Percentiles rank a stretch among this genome's conserved stretches.
These are phyloP conservation scores for Suillus lakei DNA, from an alignment of 768 basidiomycete species.

Conservation along the genomic window DNA sequence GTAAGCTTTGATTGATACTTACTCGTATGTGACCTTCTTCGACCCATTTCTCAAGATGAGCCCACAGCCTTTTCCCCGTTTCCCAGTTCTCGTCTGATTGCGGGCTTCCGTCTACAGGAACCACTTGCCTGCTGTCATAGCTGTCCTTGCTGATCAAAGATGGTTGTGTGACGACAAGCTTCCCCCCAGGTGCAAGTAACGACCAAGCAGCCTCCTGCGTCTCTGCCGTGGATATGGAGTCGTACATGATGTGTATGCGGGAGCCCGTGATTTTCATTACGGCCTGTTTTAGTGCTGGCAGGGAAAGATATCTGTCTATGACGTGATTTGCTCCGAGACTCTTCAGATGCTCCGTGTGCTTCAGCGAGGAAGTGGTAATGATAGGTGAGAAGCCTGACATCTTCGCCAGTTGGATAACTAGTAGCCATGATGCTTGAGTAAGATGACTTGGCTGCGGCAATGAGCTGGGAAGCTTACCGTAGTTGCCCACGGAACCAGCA, in stretches of 20 bases:
- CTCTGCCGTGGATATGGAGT: conserved; percentile 41
- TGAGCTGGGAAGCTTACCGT: conserved; percentile 37
- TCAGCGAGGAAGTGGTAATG: conserved; percentile 40
- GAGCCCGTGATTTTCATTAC: conserved; percentile 41
- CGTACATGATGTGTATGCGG: conserved; percentile 41
- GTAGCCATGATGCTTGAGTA: conserved; percentile 16
- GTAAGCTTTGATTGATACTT: conserved; percentile 12
- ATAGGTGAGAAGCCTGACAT: conserved; percentile 45
- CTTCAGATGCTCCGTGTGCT: conserved; percentile 40
- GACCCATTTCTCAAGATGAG: conserved; percentile 30
- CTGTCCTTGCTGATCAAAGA: conserved; percentile 34
- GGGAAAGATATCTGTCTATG: conserved; percentile 36
- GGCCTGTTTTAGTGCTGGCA: conserved; percentile 36
- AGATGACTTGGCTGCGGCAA: conserved; percentile 11
- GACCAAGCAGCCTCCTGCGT: conserved; percentile 44
- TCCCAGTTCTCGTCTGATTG: conserved; percentile 39
- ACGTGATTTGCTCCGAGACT: conserved; percentile 39
- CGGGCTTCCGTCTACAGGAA: conserved; percentile 38
- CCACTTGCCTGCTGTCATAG: conserved; percentile 31
- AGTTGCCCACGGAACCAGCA: conserved; percentile 54
- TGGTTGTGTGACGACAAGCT: conserved; percentile 39
- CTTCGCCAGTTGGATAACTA: conserved; percentile 45
- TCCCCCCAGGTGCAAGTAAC: conserved; percentile 42
- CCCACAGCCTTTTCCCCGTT: conserved; percentile 36
- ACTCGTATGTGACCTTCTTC: conserved; percentile 38